Conservation (phyloP, 148 eudicot genomes). For the Rhododendron vialii region DNA sequence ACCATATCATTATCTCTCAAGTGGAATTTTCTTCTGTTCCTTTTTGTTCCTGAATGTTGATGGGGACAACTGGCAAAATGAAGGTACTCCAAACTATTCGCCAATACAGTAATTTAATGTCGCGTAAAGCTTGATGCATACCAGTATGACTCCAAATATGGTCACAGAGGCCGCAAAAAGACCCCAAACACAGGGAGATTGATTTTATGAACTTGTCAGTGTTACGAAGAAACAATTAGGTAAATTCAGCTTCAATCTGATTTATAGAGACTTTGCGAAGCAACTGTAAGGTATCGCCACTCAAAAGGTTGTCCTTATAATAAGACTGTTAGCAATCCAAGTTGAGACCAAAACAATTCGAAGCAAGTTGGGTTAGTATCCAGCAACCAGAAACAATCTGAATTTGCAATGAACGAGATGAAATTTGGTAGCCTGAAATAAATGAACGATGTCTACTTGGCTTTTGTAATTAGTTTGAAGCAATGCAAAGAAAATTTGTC, state of each 20-base stretch:
- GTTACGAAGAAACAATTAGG: background rate
- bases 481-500: background rate
- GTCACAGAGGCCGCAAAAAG: background rate
- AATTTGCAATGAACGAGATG: background rate
- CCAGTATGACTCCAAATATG: background rate
- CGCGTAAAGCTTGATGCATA: background rate
- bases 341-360: background rate
- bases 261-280: background rate
- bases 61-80: background rate
- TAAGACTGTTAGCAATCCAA: background rate
- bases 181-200: background rate
- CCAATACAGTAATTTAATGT: background rate
- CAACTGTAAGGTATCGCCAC: background rate
- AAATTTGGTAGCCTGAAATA: background rate
- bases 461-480: background rate
- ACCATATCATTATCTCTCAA: background rate
- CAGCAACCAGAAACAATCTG: background rate
- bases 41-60: background rate
- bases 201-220: background rate
- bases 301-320: background rate
- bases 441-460: too few species aligned
- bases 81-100: background rate
- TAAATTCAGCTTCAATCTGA: background rate
- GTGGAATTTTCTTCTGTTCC: background rate
- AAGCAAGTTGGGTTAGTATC: background rate